phyloP scores from a whole-genome alignment of 345 rosid genomes.

The Schrenkiella parvula region DNA sequence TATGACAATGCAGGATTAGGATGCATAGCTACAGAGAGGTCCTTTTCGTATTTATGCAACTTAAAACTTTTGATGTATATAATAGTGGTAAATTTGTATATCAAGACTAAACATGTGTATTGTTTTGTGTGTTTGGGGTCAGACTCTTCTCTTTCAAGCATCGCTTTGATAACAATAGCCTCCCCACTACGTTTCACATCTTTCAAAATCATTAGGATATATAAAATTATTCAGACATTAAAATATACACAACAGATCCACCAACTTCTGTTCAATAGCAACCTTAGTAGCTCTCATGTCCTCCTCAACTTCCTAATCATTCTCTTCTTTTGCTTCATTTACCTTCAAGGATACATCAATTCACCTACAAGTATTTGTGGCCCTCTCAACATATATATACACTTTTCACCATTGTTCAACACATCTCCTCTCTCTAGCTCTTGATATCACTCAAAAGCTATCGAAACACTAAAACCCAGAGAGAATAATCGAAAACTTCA shows the following conservation, averaged over 20 bases:
- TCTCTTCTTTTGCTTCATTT: not conserved
- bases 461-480: not conserved
- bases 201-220: not conserved
- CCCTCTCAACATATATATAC: not conserved
- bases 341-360: not conserved
- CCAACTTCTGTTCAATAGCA: conserved; percentile 31
- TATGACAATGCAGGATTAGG: not conserved
- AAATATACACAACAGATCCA: not conserved
- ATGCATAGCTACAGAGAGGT: not conserved
- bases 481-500: not conserved
- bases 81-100: not conserved
- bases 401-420: not conserved
- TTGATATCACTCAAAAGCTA: not conserved
- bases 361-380: not conserved
- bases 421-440: not conserved
- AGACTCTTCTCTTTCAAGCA: conserved; percentile 12
- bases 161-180: not conserved
- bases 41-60: not conserved
- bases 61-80: not conserved
- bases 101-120: not conserved
- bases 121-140: not conserved
- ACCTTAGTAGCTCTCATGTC: conserved; percentile 37
- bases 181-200: conserved; percentile 29
- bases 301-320: conserved; percentile 32
- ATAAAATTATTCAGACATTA: not conserved